phyloP scores from a whole-genome alignment of 495 filamentous ascomycete species.

The Penicillium alfredii region DNA sequence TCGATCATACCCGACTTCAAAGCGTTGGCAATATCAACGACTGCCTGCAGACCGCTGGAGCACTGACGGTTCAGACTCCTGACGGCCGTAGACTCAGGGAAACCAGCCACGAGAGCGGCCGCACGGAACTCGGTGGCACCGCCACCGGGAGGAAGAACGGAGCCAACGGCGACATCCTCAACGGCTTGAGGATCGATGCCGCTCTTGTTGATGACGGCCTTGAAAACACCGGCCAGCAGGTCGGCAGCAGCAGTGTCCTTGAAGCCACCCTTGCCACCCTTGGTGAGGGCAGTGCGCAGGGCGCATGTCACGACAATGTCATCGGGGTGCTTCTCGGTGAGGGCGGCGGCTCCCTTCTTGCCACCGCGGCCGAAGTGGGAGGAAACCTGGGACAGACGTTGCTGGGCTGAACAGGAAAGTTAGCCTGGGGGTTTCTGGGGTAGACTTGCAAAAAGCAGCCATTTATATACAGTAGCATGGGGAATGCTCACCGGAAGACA shows the following conservation, averaged over 20 bases:
- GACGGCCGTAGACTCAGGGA: conserved; percentile 76
- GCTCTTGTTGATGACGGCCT: conserved; percentile 73
- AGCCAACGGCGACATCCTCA: conserved; percentile 89
- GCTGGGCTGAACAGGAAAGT: conserved; percentile 39
- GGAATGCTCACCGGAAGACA: conserved; percentile 45
- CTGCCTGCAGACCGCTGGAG: conserved; percentile 80
- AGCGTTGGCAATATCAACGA: conserved; percentile 87
- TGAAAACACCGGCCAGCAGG: conserved; percentile 78
- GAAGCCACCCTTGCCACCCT: conserved; percentile 87
- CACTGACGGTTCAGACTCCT: conserved; percentile 90
- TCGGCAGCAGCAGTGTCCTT: conserved; percentile 89
- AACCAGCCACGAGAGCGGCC: conserved; percentile 84
- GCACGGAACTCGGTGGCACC: conserved; percentile 96
- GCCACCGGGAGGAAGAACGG: conserved; percentile 84
- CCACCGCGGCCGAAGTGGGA: conserved; percentile 48
- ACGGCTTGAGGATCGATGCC: conserved; percentile 77
- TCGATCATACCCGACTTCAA: conserved; percentile 90
- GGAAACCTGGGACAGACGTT: conserved; percentile 58
- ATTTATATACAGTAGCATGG: conserved; percentile 10
- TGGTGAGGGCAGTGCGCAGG: conserved; percentile 86
- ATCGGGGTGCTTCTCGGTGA: conserved; percentile 60
- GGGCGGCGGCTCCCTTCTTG: conserved; percentile 43
- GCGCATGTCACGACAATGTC: conserved; percentile 89
- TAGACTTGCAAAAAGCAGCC: not conserved
- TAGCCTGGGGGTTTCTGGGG: not conserved